phyloP scores from a whole-genome alignment of 345 rosid species.

The Microthlaspi erraticum region DNA sequence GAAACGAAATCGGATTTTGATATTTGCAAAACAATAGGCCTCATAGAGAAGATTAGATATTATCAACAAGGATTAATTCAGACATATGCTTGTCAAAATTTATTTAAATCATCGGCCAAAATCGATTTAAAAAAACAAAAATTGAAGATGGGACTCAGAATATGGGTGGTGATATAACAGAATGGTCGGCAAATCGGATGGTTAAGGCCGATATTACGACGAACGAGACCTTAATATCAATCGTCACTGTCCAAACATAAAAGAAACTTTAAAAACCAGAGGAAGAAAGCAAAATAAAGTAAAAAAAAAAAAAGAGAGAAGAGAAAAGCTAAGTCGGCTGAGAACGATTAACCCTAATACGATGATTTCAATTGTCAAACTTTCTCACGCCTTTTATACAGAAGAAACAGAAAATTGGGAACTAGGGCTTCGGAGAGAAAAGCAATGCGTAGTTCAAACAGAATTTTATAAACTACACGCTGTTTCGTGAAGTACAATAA shows the following conservation, averaged over 20 bases:
- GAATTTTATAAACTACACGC: neutral
- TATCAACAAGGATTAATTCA: slow-evolving; percentile 64
- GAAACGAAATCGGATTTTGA: neutral
- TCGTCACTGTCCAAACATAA: slow-evolving; percentile 68
- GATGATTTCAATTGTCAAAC: neutral
- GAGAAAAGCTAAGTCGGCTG: neutral
- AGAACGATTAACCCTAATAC: neutral
- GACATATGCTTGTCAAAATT: slow-evolving; percentile 92
- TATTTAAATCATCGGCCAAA: slow-evolving; percentile 74
- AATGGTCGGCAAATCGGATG: slow-evolving; percentile 89
- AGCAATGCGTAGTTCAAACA: neutral
- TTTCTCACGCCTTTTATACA: slow-evolving; percentile 22
- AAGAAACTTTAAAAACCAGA: neutral
- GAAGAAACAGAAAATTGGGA: neutral
- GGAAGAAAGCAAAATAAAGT: neutral
- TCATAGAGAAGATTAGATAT: slow-evolving; percentile 92
- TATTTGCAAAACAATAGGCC: slow-evolving; percentile 51
- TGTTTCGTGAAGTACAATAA: neutral
- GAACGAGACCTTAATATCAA: slow-evolving; percentile 89
- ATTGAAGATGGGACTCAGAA: slow-evolving; percentile 62
- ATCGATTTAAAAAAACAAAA: too few species aligned
- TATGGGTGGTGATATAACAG: slow-evolving; percentile 99
- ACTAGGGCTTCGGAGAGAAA: slow-evolving; percentile 27
- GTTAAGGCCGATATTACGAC: slow-evolving; percentile 76
- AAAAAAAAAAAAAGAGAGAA: neutral